Percentiles rank a stretch among this genome's conserved stretches.
phyloP scores from a whole-genome alignment of 2,329 filamentous ascomycete species.

The Exophiala alcalophila region DNA sequence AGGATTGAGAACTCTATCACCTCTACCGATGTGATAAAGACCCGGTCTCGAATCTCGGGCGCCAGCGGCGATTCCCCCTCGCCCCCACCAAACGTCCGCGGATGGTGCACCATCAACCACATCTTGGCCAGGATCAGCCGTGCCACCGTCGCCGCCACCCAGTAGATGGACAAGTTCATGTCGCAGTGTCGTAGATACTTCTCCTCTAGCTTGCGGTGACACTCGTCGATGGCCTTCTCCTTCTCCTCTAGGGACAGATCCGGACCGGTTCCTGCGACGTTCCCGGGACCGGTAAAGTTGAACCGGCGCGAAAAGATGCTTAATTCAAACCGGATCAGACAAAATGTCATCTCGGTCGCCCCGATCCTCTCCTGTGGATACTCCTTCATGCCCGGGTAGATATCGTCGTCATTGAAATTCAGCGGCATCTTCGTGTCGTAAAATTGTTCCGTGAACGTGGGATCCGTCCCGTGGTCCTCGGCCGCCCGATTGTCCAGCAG shows the following conservation, averaged over 20 bases:
- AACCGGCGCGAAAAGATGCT: conserved; percentile 43
- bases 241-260: conserved; percentile 34
- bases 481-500: conserved; percentile 59
- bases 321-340: conserved; percentile 54
- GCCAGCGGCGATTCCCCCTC: conserved; percentile 55
- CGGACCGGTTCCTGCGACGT: conserved; percentile 23
- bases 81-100: conserved; percentile 53
- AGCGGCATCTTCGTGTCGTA: conserved; percentile 58
- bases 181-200: conserved; percentile 55
- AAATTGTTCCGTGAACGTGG: conserved; percentile 55
- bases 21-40: conserved; percentile 71
- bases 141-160: conserved; percentile 65
- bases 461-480: conserved; percentile 63
- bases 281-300: conserved; percentile 37
- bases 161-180: conserved; percentile 57
- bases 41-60: conserved; percentile 62
- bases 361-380: conserved; percentile 49
- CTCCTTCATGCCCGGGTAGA: conserved; percentile 49
- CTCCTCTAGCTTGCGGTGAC: conserved; percentile 54
- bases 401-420: conserved; percentile 51
- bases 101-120: conserved; percentile 74
- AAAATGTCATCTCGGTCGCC: conserved; percentile 54
- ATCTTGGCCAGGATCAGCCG: conserved; percentile 74
- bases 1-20: conserved; percentile 69
- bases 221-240: conserved; percentile 49